Evolutionary conservation across 768 basidiomycete species (phyloP).

Genomic region (Tricholomella constricta): DNA sequence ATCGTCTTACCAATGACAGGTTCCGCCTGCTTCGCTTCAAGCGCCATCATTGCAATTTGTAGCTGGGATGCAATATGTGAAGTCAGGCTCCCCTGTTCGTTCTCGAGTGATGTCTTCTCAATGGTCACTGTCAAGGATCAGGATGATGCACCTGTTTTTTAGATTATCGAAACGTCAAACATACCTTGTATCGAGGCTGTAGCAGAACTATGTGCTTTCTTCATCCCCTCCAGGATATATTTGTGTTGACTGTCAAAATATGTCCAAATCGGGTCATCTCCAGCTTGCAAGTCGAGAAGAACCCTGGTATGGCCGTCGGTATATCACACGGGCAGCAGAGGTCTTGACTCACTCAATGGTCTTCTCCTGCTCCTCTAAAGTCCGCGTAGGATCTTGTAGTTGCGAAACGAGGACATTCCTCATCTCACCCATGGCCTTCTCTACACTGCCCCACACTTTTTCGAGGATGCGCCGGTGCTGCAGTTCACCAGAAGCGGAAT

Average conservation of each 20-base stretch:
- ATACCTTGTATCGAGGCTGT: constrained; percentile 55
- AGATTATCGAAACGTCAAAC: constrained; percentile 19
- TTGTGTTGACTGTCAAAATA: constrained; percentile 94
- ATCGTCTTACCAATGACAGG: constrained; percentile 51
- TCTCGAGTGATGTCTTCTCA: constrained; percentile 42
- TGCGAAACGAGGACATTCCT: constrained; percentile 72
- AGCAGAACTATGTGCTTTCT: constrained; percentile 55
- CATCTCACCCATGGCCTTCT: constrained; percentile 95
- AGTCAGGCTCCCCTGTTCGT: constrained; percentile 40
- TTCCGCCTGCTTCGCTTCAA: constrained; percentile 69
- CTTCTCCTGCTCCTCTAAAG: constrained; percentile 93
- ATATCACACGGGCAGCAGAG: not conserved
- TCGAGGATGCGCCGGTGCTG: constrained; percentile 93
- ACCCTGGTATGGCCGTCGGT: constrained; percentile 53
- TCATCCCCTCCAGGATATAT: constrained; percentile 80
- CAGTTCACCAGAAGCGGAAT: constrained; percentile 52
- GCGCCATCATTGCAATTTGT: constrained; percentile 55
- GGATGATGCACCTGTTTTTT: constrained; percentile 1
- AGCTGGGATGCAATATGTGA: constrained; percentile 56
- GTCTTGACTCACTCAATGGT: constrained; percentile 79
- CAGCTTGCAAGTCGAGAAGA: constrained; percentile 79
- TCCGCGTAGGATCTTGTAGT: constrained; percentile 76
- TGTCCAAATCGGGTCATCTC: constrained; percentile 93
- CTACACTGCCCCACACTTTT: constrained; percentile 94
- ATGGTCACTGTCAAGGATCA: constrained; percentile 41